Conservation (phyloP, 2,329 filamentous ascomycete genomes). For the Aspergillus fischeri region DNA sequence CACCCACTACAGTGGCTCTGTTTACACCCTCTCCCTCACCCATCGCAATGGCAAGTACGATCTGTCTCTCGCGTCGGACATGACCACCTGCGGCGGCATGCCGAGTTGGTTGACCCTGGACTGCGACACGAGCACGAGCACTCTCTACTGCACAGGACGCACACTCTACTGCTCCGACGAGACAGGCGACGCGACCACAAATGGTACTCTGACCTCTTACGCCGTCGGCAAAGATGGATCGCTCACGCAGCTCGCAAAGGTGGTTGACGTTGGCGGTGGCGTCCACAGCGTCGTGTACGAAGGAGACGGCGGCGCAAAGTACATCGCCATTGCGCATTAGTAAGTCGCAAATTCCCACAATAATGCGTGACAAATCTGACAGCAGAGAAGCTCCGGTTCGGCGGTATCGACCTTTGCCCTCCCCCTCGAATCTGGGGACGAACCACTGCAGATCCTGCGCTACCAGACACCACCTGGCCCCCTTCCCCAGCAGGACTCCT, state of each 20-base stretch:
- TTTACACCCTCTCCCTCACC: slow-evolving; percentile 30
- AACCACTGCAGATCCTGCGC: slow-evolving; percentile 37
- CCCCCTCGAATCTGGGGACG: slow-evolving; percentile 16
- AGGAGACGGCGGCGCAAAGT: slow-evolving; percentile 20
- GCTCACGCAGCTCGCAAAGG: slow-evolving; percentile 19
- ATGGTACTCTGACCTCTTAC: slow-evolving; percentile 29
- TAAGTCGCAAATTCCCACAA: slow-evolving; percentile 19
- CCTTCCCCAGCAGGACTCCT: slow-evolving; percentile 49
- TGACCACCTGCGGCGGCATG: slow-evolving; percentile 31
- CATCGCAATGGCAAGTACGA: slow-evolving; percentile 19
- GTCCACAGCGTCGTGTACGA: slow-evolving; percentile 33
- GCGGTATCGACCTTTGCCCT: slow-evolving; percentile 32
- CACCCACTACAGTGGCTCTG: slow-evolving; percentile 35
- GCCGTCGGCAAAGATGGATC: slow-evolving; percentile 14
- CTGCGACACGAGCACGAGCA: background rate
- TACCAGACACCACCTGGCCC: slow-evolving; percentile 40
- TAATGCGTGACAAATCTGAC: slow-evolving; percentile 2
- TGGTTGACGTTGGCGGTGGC: slow-evolving; percentile 24
- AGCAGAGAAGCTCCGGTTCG: slow-evolving; percentile 22
- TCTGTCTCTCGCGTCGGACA: slow-evolving; percentile 20
- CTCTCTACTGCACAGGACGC: background rate
- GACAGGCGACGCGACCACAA: slow-evolving; percentile 20
- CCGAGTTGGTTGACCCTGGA: slow-evolving; percentile 37
- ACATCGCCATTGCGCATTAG: slow-evolving; percentile 37
- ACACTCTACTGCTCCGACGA: slow-evolving; percentile 37